Conservation (phyloP, 2,329 filamentous ascomycete species). For the Beauveria sp. region DNA sequence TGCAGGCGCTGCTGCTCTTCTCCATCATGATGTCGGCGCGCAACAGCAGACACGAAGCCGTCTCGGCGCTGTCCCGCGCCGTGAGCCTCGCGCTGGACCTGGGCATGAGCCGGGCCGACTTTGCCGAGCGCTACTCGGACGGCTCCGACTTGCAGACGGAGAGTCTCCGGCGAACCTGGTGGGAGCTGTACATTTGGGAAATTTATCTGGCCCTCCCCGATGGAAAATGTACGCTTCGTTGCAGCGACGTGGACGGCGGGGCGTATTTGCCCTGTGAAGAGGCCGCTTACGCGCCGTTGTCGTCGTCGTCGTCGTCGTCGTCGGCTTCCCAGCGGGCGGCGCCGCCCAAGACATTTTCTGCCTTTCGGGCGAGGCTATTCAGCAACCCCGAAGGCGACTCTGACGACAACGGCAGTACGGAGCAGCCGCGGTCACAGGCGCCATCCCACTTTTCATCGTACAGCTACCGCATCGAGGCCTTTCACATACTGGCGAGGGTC, state of each 20-base stretch:
- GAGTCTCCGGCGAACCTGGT: not conserved
- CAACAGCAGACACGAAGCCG: not conserved
- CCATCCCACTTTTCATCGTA: not conserved
- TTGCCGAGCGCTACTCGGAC: not conserved
- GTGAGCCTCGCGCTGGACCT: not conserved
- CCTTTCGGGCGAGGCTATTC: not conserved
- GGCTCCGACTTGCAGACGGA: not conserved
- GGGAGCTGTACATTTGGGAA: not conserved
- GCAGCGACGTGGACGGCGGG: not conserved
- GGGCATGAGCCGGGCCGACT: not conserved
- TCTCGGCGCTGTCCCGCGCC: not conserved
- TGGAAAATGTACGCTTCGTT: not conserved
- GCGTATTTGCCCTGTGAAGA: not conserved
- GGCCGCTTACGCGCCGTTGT: not conserved
- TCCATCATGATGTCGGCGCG: not conserved
- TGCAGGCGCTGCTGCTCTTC: not conserved
- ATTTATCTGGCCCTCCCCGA: not conserved
- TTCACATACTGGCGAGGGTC: not conserved
- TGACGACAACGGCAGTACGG: not conserved
- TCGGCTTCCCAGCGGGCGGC: not conserved
- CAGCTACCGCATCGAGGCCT: conserved; percentile 4
- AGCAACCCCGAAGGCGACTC: not conserved
- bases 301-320: no score
- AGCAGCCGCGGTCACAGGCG: not conserved
- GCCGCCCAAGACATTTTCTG: not conserved